Evolutionary conservation across 2,329 filamentous ascomycete genomes (phyloP), one percentile per base, ranked within the genome.

Genomic region (Phoma herbarum): DNA sequence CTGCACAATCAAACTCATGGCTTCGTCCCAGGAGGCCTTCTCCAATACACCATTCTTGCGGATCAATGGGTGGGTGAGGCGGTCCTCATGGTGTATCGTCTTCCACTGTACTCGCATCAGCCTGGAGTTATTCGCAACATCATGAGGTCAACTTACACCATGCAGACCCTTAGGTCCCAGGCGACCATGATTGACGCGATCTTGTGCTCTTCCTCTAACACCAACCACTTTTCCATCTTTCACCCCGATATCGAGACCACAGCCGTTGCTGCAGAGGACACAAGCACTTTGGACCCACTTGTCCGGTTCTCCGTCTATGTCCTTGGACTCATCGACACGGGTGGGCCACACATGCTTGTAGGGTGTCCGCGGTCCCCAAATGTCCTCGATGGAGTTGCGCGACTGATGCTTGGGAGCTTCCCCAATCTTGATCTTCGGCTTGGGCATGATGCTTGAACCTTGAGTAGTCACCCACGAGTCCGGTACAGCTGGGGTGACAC

Each of bases 21-120:
- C 57, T 45, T 60, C 57, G 33, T 60, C 52, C 57, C 52, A 60
- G 20, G 57, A 52, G 14, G 52, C 52, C 23, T 43, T 54, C 28
- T 52, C 29, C 29, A 31, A 12, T 14, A 31, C 29, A 31, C 29
- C 29, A 14, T 31, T 31, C 29, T 31, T 31, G 29, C 29, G 29
- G 14, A 31, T 31, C 12, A 31, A 14, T 8, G 29, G 29, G 29
- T 31, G 29, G 2, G 29, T 31, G 29, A 31, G 29, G 29, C 29
- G 29, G 29, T 31, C 29, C 29, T 31, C 29, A 12, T 31, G 29
- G 6, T 31, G 29, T 31, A 31, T 31, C 29, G 29, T 31, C 29
- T 31, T 31, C 29, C 29, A 31, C 29, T 31, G 11, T 14, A 12
- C 3, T 12, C 29, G 11, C 29, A 31, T 31, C 29, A 31, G 11